Evolutionary conservation across 495 filamentous ascomycete genomes (phyloP), one percentile per base, ranked within the genome.

Genomic region (Mytilinidion resinicola): DNA sequence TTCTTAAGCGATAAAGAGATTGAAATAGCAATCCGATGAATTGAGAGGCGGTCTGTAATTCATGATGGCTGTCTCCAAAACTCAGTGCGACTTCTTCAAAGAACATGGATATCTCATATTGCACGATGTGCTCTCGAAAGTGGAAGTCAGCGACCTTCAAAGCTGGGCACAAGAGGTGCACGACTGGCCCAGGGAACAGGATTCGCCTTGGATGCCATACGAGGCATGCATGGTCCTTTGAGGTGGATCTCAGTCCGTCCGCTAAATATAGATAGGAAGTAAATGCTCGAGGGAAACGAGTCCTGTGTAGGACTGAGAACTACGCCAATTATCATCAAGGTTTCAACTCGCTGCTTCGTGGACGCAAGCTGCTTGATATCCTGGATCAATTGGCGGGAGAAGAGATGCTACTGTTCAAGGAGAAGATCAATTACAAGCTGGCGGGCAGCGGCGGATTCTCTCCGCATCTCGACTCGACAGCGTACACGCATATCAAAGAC

Each of bases 371-470:
- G 0, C 53, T 65, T 7, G 69, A 69, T 34, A 56, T 73, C 8
- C 62, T 77, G 7, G 53, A 66, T 4, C 72, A 77, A 55, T 53
- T 77, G 20, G 72, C 74, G 0, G 61, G 67, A 2, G 76, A 78
- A 46, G 68, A 74, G 8, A 77, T 78, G 74, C 55, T 76, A 14
- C 62, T 78, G 0, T 78, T 78, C 69, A 77, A 78, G 51, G 76
- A 78, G 50, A 77, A 78, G 63, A 78, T 75, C 61, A 77, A 76
- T 63, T 74, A 75, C 56, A 75, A 76, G 50, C 62, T 75, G 12
- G 70, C 73, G 15, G 70, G 72, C 5, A 72, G 70, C 62, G 75
- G 75, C 65, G 73, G 75, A 11, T 78, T 76, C 59, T 59, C 67
- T 30, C 73, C 74, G 12, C 75, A 77, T 50, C 75, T 78, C 44